Base-by-base conservation (phyloP, 108 stramenopile genomes). In the Fragilariopsis cylindrus region DNA sequence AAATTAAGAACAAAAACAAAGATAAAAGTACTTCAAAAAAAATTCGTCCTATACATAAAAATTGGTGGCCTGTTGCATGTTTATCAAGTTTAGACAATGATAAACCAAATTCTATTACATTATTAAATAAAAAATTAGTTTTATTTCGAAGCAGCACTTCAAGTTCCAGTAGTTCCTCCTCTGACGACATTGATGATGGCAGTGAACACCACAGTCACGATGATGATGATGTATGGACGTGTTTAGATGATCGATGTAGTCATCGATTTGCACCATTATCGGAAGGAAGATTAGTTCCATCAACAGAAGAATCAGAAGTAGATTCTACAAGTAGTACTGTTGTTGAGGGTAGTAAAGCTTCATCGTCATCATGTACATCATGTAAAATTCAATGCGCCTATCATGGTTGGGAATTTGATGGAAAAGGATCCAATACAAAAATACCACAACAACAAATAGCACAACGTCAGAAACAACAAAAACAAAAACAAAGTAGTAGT, bases 221-320 rank as follows among this genome's bases (percentile, higher is more conserved):
- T 30, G 7, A 16, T 7, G 78, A 74, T 2, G 70, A 49, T 18
- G 56, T 40, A 6, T 79, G 78, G 78, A 70, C 41, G 21, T 75
- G 74, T 39, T 21, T 79, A 40, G 74, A 79, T 44, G 78, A 79
- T 54, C 69, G 47, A 70, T 79, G 78, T 30, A 69, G 74, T 21
- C 78, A 79, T 71, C 74, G 78, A 55, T 79, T 79, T 49, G 78
- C 74, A n/a, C 78, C 78, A 11, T 74, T 79, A 46, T 69, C 74
- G 67, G 78, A 79, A 69, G 78, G 78, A 4, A 75, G 78, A 57
- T 55, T 79, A 18, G 46, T 79, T 42, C 19, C 18, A 15, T 57
- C 57, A 16, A 1, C 57, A 7, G 12, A 16, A 7, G 8, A 16
- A 15, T 57, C 57, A 21, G 18, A 7, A 21, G 21, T 21, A 21